A percentile compares a stretch with the other conserved stretches of the same genome.
Evolutionary conservation across 495 filamentous ascomycete genomes (phyloP).

Genomic region (Cryomyces minteri): DNA sequence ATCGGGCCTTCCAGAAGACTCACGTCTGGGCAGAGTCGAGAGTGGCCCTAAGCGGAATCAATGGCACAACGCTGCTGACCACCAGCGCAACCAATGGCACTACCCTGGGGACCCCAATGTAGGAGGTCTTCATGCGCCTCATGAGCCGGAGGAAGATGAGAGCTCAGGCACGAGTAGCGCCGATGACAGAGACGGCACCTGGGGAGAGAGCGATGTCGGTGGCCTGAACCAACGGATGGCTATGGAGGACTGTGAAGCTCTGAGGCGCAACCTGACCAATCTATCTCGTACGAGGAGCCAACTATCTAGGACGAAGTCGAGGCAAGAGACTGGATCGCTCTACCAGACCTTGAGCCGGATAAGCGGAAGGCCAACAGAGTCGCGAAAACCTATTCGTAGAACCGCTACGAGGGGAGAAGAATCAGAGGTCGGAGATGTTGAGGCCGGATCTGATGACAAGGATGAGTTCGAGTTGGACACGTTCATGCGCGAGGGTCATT

Average conservation of each 20-base stretch:
- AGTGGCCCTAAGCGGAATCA: neutral
- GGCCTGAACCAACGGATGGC: conserved; percentile 42
- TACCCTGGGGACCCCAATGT: no score
- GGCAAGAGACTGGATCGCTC: conserved; percentile 2
- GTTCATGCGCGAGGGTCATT: conserved; percentile 63
- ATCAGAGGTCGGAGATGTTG: conserved; percentile 7
- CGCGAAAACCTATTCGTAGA: conserved; percentile 4
- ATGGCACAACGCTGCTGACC: neutral
- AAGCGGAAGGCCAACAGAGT: conserved; percentile 7
- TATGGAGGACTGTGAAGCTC: conserved; percentile 52
- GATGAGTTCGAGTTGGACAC: conserved; percentile 50
- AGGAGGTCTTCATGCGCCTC: neutral
- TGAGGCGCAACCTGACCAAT: conserved; percentile 44
- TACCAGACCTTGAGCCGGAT: conserved; percentile 2
- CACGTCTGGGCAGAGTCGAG: neutral
- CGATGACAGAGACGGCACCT: conserved; percentile 33
- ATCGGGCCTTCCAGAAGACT: neutral
- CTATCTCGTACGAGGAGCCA: conserved; percentile 30
- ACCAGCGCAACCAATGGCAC: neutral
- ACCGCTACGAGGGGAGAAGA: conserved; percentile 8
- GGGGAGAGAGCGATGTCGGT: conserved; percentile 57
- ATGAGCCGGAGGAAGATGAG: neutral
- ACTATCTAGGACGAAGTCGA: conserved; percentile 5
- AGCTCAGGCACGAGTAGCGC: no score
- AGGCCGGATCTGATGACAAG: conserved; percentile 22